Base-by-base conservation (phyloP, 2,329 filamentous ascomycete species). In the Venturiaceae sp. region DNA sequence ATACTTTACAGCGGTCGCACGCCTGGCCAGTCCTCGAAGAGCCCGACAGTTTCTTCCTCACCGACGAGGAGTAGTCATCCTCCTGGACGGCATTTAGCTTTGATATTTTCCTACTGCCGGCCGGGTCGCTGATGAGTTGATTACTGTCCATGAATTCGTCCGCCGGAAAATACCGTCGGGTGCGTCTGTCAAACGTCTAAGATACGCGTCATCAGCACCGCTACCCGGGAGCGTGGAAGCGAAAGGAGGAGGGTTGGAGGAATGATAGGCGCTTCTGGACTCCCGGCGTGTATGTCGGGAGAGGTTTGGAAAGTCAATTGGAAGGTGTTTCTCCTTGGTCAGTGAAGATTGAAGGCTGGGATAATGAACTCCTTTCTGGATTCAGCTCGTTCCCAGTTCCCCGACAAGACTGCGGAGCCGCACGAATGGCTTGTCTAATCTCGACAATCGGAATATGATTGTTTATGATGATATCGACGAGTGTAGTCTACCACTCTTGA, bases 1-100 rank as follows among this genome's bases (percentile, higher is more conserved):
- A 65, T 71, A 89, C 87, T 81, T 92, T 94, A 80, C 90, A 95
- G 58, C 90, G 81, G 73, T 95, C 90, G 78, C 90, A 95, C 33
- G 90, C 90, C 74, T 95, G 90, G 9, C 90, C 90, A 0, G 90
- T 95, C 59, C 83, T 76, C 62, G 78, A 79, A 57, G 79, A 81
- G 59, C 74, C 74, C 56, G 75, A 72, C 57, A 83, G 71, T 65
- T 78, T 78, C 71, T 81, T 80, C 71, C 77, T 80, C 34, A 80
- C 77, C 14, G 73, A 69, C 60, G 71, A 67, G 55, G 72, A 74
- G 63, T 74, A 76, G 58, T 75, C 71, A 26, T 69, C 36, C 41
- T 53, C 52, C 32, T 36, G 32, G n/a, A 37, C 52, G 3, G 52
- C 23, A 23, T 23, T 53, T 28, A 53, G 30, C 52, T 53, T 53